Percentiles rank a stretch among this genome's conserved stretches.
Evolutionary conservation across 352 stramenopile species (phyloP).

Genomic region (Globisporangium solare): DNA sequence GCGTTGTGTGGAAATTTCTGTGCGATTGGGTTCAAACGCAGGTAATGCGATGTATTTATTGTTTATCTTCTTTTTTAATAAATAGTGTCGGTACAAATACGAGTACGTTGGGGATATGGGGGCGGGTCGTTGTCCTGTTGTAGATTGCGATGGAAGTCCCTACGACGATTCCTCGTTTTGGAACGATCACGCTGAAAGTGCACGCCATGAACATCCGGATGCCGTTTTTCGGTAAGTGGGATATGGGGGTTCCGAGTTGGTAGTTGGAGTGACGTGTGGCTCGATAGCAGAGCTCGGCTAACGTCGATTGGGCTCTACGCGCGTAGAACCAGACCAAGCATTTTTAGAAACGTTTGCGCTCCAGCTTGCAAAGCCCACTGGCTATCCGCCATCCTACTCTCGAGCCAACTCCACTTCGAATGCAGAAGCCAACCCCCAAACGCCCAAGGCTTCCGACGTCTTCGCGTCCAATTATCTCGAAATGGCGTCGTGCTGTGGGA

Average conservation of each 20-base stretch:
- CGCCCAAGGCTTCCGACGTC: constrained; percentile 11
- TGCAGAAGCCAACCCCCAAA: neutral
- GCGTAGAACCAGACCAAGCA: constrained; percentile 42
- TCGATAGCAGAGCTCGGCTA: neutral
- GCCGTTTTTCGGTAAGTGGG: constrained; percentile 45
- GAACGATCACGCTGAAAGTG: constrained; percentile 41
- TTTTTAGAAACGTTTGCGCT: constrained; percentile 56
- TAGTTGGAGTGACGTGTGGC: neutral
- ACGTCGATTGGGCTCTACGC: neutral
- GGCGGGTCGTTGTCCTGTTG: neutral
- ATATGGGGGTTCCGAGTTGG: neutral
- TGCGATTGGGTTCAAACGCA: constrained; percentile 67
- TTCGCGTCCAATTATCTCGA: constrained; percentile 57
- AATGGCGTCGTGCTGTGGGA: constrained; percentile 63
- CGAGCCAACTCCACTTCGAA: neutral
- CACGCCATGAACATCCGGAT: constrained; percentile 57
- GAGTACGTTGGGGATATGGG: neutral
- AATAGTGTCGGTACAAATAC: neutral
- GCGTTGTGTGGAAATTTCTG: constrained; percentile 62
- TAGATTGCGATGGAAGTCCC: constrained; percentile 73
- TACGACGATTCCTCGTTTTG: constrained; percentile 65
- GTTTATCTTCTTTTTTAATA: neutral
- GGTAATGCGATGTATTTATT: constrained; percentile 13
- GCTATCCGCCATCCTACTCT: neutral
- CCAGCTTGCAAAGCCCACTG: constrained; percentile 4